These are phyloP conservation scores for Hyphopichia homilentoma DNA, from an alignment of 805 yeast species.

Conservation along the genomic window DNA sequence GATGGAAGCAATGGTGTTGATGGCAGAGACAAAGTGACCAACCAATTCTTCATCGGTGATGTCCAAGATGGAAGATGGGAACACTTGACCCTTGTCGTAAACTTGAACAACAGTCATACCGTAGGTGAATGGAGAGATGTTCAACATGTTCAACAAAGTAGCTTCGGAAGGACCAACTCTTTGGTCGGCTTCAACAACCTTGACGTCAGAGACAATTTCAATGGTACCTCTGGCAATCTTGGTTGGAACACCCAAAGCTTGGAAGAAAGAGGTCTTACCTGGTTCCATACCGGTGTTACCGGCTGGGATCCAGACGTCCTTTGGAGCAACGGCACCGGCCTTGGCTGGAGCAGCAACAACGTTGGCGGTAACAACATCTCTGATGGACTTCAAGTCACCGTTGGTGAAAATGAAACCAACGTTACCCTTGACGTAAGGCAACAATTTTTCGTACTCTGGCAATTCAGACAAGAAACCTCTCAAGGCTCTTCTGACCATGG, in stretches of 20 bases:
- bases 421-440: slow-evolving; percentile 96
- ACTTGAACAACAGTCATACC: slow-evolving; percentile 97
- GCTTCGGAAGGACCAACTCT: slow-evolving; percentile 99
- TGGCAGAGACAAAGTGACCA: slow-evolving; percentile 86
- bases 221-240: slow-evolving; percentile 99
- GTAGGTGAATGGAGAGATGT: slow-evolving; percentile 99
- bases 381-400: slow-evolving; percentile 85
- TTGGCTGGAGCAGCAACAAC: slow-evolving; percentile 99
- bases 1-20: slow-evolving; percentile 89
- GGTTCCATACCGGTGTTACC: slow-evolving; percentile 99
- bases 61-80: slow-evolving; percentile 95
- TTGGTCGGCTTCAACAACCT: slow-evolving; percentile 81
- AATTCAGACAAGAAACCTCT: slow-evolving; percentile 91
- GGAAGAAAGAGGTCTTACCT: slow-evolving; percentile 99
- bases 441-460: slow-evolving; percentile 93
- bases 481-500: slow-evolving; percentile 99
- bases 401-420: slow-evolving; percentile 99
- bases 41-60: slow-evolving; percentile 97
- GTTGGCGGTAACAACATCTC: slow-evolving; percentile 85
- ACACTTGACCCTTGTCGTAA: slow-evolving; percentile 97
- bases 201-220: slow-evolving; percentile 96
- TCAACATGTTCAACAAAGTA: slow-evolving; percentile 95
- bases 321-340: slow-evolving; percentile 99
- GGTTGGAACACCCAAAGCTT: slow-evolving; percentile 99
- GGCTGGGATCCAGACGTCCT: slow-evolving; percentile 96